Conservation (phyloP, 345 rosid genomes). For the Abelmoschus esculentus region DNA sequence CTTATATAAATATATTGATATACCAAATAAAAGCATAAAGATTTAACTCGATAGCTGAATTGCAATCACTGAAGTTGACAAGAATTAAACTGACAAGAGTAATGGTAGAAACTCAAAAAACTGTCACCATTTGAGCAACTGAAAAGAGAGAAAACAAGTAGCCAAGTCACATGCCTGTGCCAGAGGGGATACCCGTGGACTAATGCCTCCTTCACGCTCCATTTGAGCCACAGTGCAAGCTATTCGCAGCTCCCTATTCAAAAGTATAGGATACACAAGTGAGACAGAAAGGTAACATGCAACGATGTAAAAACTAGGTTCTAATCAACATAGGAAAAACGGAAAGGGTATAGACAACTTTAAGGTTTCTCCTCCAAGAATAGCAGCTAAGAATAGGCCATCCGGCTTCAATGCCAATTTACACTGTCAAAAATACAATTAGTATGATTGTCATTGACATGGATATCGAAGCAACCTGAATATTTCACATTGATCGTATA, state of each 20-base stretch:
- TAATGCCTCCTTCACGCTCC: constrained; percentile 99
- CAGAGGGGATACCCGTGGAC: constrained; percentile 88
- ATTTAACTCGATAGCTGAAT: not conserved
- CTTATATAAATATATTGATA: not conserved
- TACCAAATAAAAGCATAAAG: not conserved
- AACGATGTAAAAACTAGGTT: not conserved
- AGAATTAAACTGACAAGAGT: not conserved
- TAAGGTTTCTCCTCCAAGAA: constrained; percentile 98
- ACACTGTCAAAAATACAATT: constrained; percentile 50
- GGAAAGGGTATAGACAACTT: constrained; percentile 40
- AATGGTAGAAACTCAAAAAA: not conserved
- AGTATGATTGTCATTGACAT: constrained; percentile 22
- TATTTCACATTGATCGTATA: constrained; percentile 5
- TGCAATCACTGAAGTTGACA: not conserved
- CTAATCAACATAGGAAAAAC: constrained; percentile 1
- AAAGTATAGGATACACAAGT: not conserved
- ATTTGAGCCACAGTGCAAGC: constrained; percentile 97
- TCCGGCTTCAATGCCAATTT: constrained; percentile 94
- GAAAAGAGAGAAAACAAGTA: not conserved
- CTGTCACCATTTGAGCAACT: not conserved
- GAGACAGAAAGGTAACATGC: constrained; percentile 4
- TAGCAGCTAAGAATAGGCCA: constrained; percentile 95
- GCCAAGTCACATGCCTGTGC: constrained; percentile 58
- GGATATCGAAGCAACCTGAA: not conserved
- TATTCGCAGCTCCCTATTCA: constrained; percentile 78